Base-by-base conservation (phyloP, 345 rosid species). In the Eucalyptus regnans region DNA sequence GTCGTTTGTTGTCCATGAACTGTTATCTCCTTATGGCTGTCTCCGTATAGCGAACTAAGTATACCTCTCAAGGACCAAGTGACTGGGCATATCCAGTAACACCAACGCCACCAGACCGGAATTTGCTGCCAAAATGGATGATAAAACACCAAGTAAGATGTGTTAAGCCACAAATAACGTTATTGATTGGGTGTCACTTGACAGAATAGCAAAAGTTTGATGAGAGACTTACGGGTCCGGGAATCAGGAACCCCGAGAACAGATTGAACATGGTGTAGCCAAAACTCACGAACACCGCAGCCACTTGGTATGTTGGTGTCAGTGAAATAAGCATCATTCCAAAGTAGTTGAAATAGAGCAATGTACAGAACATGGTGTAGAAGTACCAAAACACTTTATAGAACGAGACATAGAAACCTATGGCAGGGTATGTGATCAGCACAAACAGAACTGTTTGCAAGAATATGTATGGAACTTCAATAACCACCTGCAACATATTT, bases 81-180 rank as follows among this genome's bases (percentile, higher is more conserved):
- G 7, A 90, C 87, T 48, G 94, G 95, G 86, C 89, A 92, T 12
- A 93, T 89, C 93, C 93, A 92, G 23, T 91, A 92, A n/a, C 79
- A 68, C 95, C 95, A 92, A 5, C 83, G 58, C 96, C 95, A 94
- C 96, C 95, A 93, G 44, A 86, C 91, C 14, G 95, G 94, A 16
- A 92, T 86, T 64, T 85, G 13, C 95, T 93, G 92, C 92, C 48
- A 10, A 18, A 27, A 50, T 14, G 81, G 81, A 71, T 51, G 46
- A 12, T 29, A 88, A 11, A 31, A 12, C 33, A 43, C 37, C 9
- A 14, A 29, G 12, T 85, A 29, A 51, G 56, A 51, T n/a, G 25
- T 16, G 31, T 25, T 8, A 43, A 64, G 37, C 37, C 13, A 33
- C 25, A 71, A 33, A 33, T 37, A 17, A 68, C 9, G 64, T 52